A percentile compares a stretch with the other conserved stretches of the same genome.
Evolutionary conservation across 225 moss, liverwort and hornwort species (phyloP).

Genomic region (Lunularia cruciata): DNA sequence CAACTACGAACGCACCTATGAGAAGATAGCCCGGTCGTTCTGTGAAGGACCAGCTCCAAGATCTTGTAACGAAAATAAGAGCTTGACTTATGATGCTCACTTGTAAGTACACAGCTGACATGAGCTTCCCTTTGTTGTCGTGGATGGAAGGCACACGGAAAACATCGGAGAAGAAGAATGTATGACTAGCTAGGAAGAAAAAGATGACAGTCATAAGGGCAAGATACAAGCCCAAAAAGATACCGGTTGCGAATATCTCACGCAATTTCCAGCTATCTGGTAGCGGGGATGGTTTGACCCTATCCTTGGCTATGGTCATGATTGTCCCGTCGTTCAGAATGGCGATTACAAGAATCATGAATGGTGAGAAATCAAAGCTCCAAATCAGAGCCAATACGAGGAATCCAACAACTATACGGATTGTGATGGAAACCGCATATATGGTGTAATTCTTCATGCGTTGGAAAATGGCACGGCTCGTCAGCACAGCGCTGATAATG

Average conservation of each 20-base stretch:
- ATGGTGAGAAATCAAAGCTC: slow-evolving; percentile 26
- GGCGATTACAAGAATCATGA: slow-evolving; percentile 31
- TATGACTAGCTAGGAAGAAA: slow-evolving; percentile 48
- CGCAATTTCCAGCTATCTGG: slow-evolving; percentile 63
- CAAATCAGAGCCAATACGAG: slow-evolving; percentile 13
- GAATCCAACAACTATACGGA: slow-evolving; percentile 24
- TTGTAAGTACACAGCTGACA: slow-evolving; percentile 22
- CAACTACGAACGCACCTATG: slow-evolving; percentile 16
- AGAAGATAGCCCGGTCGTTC: slow-evolving; percentile 25
- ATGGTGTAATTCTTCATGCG: slow-evolving; percentile 42
- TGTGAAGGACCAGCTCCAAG: slow-evolving; percentile 19
- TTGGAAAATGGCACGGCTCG: slow-evolving; percentile 32
- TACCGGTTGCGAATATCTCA: slow-evolving; percentile 59
- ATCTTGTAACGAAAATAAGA: slow-evolving; percentile 25
- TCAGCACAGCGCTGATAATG: slow-evolving; percentile 48
- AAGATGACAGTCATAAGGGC: slow-evolving; percentile 60
- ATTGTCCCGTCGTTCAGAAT: slow-evolving; percentile 27
- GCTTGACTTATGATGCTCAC: slow-evolving; percentile 38
- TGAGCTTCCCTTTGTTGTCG: slow-evolving; percentile 8
- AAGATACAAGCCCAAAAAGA: slow-evolving; percentile 54
- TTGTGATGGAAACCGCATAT: slow-evolving; percentile 24
- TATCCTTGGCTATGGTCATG: slow-evolving; percentile 30
- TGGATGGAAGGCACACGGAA: slow-evolving; percentile 8
- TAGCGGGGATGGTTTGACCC: slow-evolving; percentile 24
- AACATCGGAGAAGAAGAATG: slow-evolving; percentile 37